A percentile compares a stretch with the other conserved stretches of the same genome.
phyloP scores from a whole-genome alignment of 2,329 filamentous ascomycete species.

The Nannizzia gypsea region DNA sequence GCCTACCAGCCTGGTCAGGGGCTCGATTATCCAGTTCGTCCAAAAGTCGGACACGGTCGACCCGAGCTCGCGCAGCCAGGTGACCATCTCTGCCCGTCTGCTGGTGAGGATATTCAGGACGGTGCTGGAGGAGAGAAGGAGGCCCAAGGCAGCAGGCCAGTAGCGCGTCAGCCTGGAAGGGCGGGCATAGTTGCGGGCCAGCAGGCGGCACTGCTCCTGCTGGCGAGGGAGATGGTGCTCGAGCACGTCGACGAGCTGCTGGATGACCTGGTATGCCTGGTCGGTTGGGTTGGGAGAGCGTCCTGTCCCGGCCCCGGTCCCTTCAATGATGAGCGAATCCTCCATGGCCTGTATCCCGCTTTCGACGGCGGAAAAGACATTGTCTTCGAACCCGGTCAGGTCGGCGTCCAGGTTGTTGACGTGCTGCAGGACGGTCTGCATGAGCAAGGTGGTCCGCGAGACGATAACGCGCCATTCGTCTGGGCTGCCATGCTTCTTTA shows the following conservation, averaged over 20 bases:
- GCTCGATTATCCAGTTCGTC: conserved; percentile 91
- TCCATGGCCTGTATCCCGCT: conserved; percentile 48
- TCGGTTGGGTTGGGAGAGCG: conserved; percentile 18
- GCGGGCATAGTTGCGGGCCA: conserved; percentile 57
- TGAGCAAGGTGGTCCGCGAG: conserved; percentile 67
- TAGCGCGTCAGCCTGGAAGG: conserved; percentile 68
- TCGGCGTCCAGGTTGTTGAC: conserved; percentile 50
- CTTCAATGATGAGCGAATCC: conserved; percentile 36
- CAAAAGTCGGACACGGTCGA: conserved; percentile 78
- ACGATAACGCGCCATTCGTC: conserved; percentile 61
- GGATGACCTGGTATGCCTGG: conserved; percentile 20
- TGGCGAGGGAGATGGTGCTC: conserved; percentile 58
- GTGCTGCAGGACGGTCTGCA: conserved; percentile 72
- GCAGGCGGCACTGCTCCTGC: conserved; percentile 41
- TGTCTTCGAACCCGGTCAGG: conserved; percentile 44
- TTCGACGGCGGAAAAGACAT: conserved; percentile 47
- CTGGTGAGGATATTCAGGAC: conserved; percentile 68
- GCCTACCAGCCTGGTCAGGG: conserved; percentile 66
- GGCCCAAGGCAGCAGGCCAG: conserved; percentile 65
- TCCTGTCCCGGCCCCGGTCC: neutral
- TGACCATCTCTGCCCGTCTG: conserved; percentile 60
- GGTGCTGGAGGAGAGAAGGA: conserved; percentile 74
- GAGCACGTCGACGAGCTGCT: conserved; percentile 47
- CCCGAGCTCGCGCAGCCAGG: conserved; percentile 71
- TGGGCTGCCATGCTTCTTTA: conserved; percentile 26